These are phyloP conservation scores for Kwoniella sp. DNA, from an alignment of 768 basidiomycete species.

Conservation along the genomic window DNA sequence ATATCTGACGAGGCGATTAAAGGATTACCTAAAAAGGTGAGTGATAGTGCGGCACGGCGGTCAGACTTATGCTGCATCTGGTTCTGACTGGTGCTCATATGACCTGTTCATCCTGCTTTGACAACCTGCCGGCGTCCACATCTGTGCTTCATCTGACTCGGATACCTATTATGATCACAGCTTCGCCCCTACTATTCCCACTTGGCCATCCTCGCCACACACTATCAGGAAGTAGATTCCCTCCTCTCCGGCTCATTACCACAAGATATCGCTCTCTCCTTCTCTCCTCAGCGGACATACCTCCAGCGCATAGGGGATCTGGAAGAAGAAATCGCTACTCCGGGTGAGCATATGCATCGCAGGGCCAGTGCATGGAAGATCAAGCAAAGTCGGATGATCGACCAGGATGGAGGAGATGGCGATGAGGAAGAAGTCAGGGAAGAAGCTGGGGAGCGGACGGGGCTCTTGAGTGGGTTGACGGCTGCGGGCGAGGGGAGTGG, in stretches of 20 bases:
- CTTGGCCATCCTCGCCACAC: slow-evolving; percentile 39
- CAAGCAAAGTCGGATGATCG: slow-evolving; percentile 4
- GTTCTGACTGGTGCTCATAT: slow-evolving; percentile 4
- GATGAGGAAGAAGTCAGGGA: slow-evolving; percentile 1
- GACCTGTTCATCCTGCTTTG: not conserved
- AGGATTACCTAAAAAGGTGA: slow-evolving; percentile 45
- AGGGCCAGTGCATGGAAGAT: slow-evolving; percentile 21
- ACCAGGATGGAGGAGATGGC: not conserved
- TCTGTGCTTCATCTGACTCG: not conserved
- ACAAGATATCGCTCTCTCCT: slow-evolving; percentile 46
- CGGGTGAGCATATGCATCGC: not conserved
- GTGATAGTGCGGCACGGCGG: not conserved
- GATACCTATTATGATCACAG: no score
- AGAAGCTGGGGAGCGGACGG: slow-evolving; percentile 34
- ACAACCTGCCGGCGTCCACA: not conserved
- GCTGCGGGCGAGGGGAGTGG: slow-evolving; percentile 2
- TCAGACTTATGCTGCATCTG: not conserved
- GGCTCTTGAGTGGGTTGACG: slow-evolving; percentile 19
- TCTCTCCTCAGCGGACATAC: slow-evolving; percentile 17
- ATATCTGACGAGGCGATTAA: slow-evolving; percentile 46
- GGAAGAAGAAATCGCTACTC: slow-evolving; percentile 10
- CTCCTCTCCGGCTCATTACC: slow-evolving; percentile 51
- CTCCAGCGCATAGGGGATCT: slow-evolving; percentile 9
- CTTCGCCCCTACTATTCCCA: slow-evolving; percentile 50
- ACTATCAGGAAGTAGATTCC: slow-evolving; percentile 51